These are phyloP conservation scores for Keqinozyma sinolaborantium DNA, from an alignment of 1,139 yeast species.

Conservation along the genomic window DNA sequence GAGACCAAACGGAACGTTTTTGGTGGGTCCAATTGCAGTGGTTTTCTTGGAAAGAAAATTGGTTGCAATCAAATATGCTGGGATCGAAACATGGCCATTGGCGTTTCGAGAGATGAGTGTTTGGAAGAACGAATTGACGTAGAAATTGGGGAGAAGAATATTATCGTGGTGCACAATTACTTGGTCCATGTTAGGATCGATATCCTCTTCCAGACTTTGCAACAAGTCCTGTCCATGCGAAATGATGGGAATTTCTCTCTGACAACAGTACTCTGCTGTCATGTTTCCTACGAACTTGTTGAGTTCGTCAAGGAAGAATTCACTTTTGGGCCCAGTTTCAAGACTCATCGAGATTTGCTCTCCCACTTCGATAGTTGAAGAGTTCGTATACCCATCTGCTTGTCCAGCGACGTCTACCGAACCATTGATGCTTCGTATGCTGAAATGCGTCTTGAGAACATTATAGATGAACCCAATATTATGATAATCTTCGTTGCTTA, in stretches of 20 bases:
- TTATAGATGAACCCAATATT: constrained; percentile 31
- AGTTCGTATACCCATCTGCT: constrained; percentile 7
- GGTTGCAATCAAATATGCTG: constrained; percentile 31
- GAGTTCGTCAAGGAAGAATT: constrained; percentile 25
- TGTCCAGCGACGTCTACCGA: constrained; percentile 14
- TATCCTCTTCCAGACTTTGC: constrained; percentile 6
- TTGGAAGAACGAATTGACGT: constrained; percentile 31
- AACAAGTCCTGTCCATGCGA: constrained; percentile 17
- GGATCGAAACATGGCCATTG: constrained; percentile 29
- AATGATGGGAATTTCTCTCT: constrained; percentile 26
- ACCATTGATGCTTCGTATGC: constrained; percentile 28
- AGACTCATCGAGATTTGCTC: constrained; percentile 1
- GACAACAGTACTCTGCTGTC: constrained; percentile 20
- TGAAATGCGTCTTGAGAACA: constrained; percentile 29
- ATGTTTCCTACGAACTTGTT: constrained; percentile 22
- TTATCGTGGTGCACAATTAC: constrained; percentile 37
- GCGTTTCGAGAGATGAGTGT: constrained; percentile 34
- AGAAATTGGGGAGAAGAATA: constrained; percentile 30
- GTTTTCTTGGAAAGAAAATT: constrained; percentile 21
- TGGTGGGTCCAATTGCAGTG: constrained; percentile 8
- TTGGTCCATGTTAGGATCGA: constrained; percentile 16
- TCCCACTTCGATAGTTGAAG: constrained; percentile 1
- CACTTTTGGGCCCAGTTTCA: constrained; percentile 1
- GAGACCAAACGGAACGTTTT: constrained; percentile 24
- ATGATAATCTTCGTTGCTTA: constrained; percentile 25